Evolutionary conservation across 2,329 filamentous ascomycete species (phyloP), one percentile per base, ranked within the genome.

Genomic region (Exophiala xenobiotica): DNA sequence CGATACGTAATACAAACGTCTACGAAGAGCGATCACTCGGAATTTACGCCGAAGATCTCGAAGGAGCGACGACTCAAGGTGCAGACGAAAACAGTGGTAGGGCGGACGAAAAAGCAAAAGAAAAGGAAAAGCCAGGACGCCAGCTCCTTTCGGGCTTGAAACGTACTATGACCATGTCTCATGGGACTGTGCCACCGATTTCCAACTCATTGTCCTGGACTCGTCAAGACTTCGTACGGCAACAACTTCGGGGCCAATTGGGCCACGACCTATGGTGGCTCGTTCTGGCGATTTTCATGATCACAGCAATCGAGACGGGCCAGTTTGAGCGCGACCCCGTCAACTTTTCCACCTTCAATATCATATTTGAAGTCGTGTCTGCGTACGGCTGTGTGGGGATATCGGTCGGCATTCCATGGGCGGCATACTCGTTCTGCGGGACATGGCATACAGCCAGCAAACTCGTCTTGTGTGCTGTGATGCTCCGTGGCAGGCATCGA

Each of bases 1-100:
- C 88, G 5, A 87, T 97, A 63, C 90, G 92, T 46, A 81, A 84
- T 63, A 85, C 83, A 31, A 88, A 88, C 62, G 80, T 86, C 23
- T 88, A 88, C 63, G 85, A 88, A 64, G 84, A 88, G 61, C 75
- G 82, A 5, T 83, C 80, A 0, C 71, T 88, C 1, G 83, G 83
- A 0, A 78, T 85, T 24, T 81, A 83, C 52, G 68, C 65, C 42
- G 63, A 65, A 37, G 64, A 67, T 51, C 1, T 22, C 38, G 39
- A n/a, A 26, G 29, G 20, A 16, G 31, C 31, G 31, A 29, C 22
- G 4, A 24, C n/a, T n/a, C n/a, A 46, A 16, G 19, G 26, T 7
- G 26, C 39, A 8, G 27, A 35, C 35, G 14, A 16, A 24, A 19
- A 37, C 16, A 9, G 23, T 6, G 4, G 9, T 35, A 41, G 29